Evolutionary conservation across 2,329 filamentous ascomycete species (phyloP).

Genomic region (Drechmeria coniospora): DNA sequence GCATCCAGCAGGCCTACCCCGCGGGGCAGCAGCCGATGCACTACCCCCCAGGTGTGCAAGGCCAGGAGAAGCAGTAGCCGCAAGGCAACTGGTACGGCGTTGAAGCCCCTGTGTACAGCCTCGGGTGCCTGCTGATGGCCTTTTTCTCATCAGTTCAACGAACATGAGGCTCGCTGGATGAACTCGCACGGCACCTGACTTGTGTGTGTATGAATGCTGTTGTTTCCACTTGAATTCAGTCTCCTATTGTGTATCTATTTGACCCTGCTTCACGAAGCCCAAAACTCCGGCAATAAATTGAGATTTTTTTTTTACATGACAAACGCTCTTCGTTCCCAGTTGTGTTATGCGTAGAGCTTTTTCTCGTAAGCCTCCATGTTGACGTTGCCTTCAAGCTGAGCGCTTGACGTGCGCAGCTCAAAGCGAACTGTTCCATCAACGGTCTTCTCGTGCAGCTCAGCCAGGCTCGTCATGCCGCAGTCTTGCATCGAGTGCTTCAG

Average conservation of each 20-base stretch:
- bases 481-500: conserved; percentile 97
- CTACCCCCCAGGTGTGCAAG: background rate
- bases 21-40: conserved; percentile 3
- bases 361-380: conserved; percentile 99
- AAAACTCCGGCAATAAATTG: conserved; percentile 6
- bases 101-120: no score
- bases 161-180: no score
- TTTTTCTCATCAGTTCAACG: no score
- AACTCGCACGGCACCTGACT: no score
- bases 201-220: no score
- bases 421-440: conserved; percentile 66
- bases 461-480: conserved; percentile 70
- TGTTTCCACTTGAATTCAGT: no score
- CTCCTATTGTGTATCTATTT: no score
- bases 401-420: conserved; percentile 85
- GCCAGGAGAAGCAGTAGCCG: background rate
- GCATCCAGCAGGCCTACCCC: conserved; percentile 1
- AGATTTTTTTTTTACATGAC: conserved; percentile 1
- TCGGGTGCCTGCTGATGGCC: no score
- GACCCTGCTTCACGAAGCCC: conserved; percentile 3
- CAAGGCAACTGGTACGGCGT: background rate
- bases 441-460: conserved; percentile 62
- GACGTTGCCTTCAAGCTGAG: conserved; percentile 90
- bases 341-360: conserved; percentile 75
- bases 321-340: background rate